Evolutionary conservation across 1,139 yeast species (phyloP).

Genomic region (Eremothecium gossypii): DNA sequence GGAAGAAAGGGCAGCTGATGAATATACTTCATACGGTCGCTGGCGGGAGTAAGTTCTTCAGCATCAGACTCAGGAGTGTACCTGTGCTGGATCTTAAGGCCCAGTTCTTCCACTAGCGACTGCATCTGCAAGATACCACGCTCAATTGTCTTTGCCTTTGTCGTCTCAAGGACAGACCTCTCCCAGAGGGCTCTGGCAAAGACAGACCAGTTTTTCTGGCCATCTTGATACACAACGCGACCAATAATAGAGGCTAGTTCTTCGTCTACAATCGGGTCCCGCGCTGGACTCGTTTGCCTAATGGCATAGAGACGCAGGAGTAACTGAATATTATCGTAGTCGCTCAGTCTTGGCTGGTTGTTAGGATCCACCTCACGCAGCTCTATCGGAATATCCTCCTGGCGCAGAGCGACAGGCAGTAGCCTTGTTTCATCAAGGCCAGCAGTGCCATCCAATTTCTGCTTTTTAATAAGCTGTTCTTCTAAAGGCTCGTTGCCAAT

Average conservation of each 20-base stretch:
- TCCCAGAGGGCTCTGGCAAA: slow-evolving; percentile 86
- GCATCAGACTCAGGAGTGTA: slow-evolving; percentile 47
- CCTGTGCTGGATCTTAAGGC: slow-evolving; percentile 50
- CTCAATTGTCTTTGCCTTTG: slow-evolving; percentile 78
- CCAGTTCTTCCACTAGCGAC: slow-evolving; percentile 82
- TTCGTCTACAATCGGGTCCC: slow-evolving; percentile 65
- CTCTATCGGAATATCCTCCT: slow-evolving; percentile 52
- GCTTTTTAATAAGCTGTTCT: slow-evolving; percentile 32
- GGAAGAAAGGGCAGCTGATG: slow-evolving; percentile 74
- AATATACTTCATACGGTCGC: slow-evolving; percentile 55
- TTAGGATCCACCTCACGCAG: slow-evolving; percentile 65
- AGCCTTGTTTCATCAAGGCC: slow-evolving; percentile 32
- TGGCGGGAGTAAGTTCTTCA: slow-evolving; percentile 23
- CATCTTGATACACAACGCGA: slow-evolving; percentile 49
- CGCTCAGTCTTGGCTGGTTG: slow-evolving; percentile 62
- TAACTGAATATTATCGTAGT: slow-evolving; percentile 64
- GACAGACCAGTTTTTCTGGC: slow-evolving; percentile 49
- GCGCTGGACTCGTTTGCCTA: slow-evolving; percentile 63
- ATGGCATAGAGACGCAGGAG: slow-evolving; percentile 57
- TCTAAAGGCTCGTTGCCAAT: slow-evolving; percentile 42
- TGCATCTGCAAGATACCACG: slow-evolving; percentile 92
- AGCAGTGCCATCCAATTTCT: slow-evolving; percentile 29
- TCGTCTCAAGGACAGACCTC: slow-evolving; percentile 74
- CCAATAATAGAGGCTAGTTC: slow-evolving; percentile 68
- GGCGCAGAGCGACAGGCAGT: slow-evolving; percentile 52